phyloP scores from a whole-genome alignment of 495 filamentous ascomycete species.

The Choiromyces venosus region DNA sequence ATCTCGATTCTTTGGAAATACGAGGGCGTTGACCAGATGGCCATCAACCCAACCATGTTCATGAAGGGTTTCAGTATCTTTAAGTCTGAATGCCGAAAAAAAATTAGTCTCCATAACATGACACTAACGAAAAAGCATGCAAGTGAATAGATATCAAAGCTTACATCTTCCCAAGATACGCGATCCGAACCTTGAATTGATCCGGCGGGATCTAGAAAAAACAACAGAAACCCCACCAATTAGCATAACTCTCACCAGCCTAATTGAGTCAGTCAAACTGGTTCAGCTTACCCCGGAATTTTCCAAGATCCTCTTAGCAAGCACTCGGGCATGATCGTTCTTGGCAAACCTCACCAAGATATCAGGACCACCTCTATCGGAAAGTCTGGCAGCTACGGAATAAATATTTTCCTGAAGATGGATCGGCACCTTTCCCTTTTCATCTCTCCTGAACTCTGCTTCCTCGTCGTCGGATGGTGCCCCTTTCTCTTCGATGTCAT shows the following conservation, averaged over 20 bases:
- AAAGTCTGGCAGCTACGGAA: conserved; percentile 59
- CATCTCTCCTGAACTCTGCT: conserved; percentile 56
- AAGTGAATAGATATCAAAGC: conserved; percentile 3
- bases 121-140: background rate
- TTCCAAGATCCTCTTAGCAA: conserved; percentile 60
- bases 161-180: conserved; percentile 67
- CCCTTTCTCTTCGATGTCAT: conserved; percentile 43
- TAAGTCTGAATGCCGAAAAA: conserved; percentile 45
- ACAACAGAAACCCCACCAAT: background rate
- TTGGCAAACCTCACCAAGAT: conserved; percentile 56
- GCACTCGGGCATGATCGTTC: conserved; percentile 56
- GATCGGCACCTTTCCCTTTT: conserved; percentile 57
- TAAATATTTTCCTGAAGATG: conserved; percentile 54
- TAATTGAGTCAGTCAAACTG: background rate
- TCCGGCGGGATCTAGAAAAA: background rate
- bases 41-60: conserved; percentile 71
- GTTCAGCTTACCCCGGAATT: conserved; percentile 55
- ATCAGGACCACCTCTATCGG: conserved; percentile 62
- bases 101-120: conserved; percentile 1
- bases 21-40: conserved; percentile 72
- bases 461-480: conserved; percentile 51
- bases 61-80: conserved; percentile 57
- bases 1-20: conserved; percentile 53
- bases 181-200: conserved; percentile 52
- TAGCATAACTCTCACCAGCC: background rate